Evolutionary conservation across 106 monocot genomes (phyloP).

Genomic region (Cymbidium sinense): DNA sequence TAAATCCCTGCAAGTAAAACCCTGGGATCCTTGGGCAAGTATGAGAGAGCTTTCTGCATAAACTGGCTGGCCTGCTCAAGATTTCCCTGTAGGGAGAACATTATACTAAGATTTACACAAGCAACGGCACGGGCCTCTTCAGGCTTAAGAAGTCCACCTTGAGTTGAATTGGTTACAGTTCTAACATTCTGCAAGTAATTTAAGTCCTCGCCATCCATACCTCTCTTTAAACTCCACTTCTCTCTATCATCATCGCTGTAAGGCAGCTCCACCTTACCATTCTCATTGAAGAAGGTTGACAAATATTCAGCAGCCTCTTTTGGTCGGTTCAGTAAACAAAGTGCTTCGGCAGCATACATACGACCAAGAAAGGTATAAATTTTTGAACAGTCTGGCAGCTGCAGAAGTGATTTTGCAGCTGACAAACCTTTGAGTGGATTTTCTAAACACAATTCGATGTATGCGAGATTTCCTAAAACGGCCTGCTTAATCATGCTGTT

Average conservation of each 20-base stretch:
- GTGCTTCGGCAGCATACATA: slow-evolving; percentile 91
- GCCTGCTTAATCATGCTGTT: slow-evolving; percentile 56
- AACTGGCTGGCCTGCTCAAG: slow-evolving; percentile 48
- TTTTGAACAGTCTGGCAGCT: slow-evolving; percentile 59
- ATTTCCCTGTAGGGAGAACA: slow-evolving; percentile 55
- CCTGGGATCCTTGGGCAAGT: slow-evolving; percentile 52
- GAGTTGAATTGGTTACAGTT: slow-evolving; percentile 18
- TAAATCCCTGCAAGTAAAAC: slow-evolving; percentile 48
- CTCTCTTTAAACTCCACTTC: slow-evolving; percentile 30
- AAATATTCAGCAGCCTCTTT: slow-evolving; percentile 73
- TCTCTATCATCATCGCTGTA: slow-evolving; percentile 56
- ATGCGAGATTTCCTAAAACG: slow-evolving; percentile 64
- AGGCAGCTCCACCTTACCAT: slow-evolving; percentile 32
- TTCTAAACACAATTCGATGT: slow-evolving; percentile 59
- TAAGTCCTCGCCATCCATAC: slow-evolving; percentile 49
- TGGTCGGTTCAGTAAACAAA: slow-evolving; percentile 54
- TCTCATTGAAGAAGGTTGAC: slow-evolving; percentile 30
- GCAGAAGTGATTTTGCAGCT: slow-evolving; percentile 39
- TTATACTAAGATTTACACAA: slow-evolving; percentile 41
- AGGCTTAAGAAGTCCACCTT: slow-evolving; percentile 6
- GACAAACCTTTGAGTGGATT: slow-evolving; percentile 57
- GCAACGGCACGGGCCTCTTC: slow-evolving; percentile 61
- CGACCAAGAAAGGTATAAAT: slow-evolving; percentile 55
- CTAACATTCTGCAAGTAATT: slow-evolving; percentile 9
- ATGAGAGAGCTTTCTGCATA: slow-evolving; percentile 30